Base-by-base conservation (phyloP, 2,329 filamentous ascomycete species). In the Lachnellula arida region DNA sequence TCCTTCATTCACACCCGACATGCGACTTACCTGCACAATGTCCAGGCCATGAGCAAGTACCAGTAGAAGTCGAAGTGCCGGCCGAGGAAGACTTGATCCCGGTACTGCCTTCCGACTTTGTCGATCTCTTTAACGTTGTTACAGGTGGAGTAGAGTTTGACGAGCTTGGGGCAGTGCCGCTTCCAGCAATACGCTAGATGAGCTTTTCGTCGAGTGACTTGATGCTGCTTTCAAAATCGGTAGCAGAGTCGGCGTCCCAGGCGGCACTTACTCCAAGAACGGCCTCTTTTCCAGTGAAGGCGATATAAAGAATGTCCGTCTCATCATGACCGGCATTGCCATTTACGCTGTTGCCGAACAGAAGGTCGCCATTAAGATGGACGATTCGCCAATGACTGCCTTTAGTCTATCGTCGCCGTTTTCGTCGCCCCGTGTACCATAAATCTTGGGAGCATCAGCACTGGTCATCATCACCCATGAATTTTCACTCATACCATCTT, bases 221-320 rank as follows among this genome's bases (percentile, higher is more conserved):
- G 53, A 85, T 77, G 63, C 79, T 83, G n/a, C 60, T 68, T 67
- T 81, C 76, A 60, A 86, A 85, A 15, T 76, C 73, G 8, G 70
- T 68, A 25, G 72, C 78, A 58, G 68, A 75, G 6, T 67, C 65
- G 0, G 82, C 80, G 8, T 71, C 70, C 84, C 84, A 87, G 32
- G 76, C 71, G 0, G 83, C 83, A 19, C 74, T 66, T 12, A 73
- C 69, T 1, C 82, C 82, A 0, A 82, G 81, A 0, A 85, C 79
- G 0, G 84, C 82, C 5, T 79, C 76, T 0, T 68, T 54, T 1
- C 82, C 82, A 0, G 73, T 73, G 64, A 87, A 87, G 0, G 80
- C 84, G 49, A 87, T 74, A 67, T 81, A 87, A 37, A 87, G 68
- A 0, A 87, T 80, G 66, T 87, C 82, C 35, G 81, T 75, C 15